Conservation (phyloP, 1,284 basidiomycete species). For the Apiotrichum domesticum region DNA sequence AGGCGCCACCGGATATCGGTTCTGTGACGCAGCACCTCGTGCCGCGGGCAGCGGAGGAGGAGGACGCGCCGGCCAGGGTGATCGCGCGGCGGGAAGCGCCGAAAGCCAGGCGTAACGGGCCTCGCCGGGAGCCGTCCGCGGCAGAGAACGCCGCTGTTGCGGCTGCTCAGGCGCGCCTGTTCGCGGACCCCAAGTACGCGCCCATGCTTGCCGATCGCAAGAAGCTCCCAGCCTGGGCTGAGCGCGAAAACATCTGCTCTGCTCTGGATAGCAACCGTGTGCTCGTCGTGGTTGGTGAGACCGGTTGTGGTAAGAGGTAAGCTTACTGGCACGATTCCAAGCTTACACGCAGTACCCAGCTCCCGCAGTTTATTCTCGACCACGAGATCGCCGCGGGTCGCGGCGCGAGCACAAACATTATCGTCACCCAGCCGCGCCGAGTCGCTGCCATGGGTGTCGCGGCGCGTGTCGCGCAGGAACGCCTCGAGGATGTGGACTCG, state of each 20-base stretch:
- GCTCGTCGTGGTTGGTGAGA: slow-evolving; percentile 75
- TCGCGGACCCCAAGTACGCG: slow-evolving; percentile 54
- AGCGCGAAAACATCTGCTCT: slow-evolving; percentile 59
- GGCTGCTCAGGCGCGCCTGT: slow-evolving; percentile 48
- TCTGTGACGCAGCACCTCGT: slow-evolving; percentile 60
- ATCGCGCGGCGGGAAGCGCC: slow-evolving; percentile 1
- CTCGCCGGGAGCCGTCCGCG: slow-evolving; percentile 51
- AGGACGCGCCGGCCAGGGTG: slow-evolving; percentile 10
- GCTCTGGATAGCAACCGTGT: slow-evolving; percentile 60
- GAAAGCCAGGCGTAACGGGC: background rate
- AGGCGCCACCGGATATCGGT: slow-evolving; percentile 64
- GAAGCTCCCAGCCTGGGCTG: slow-evolving; percentile 69
- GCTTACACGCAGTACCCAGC: slow-evolving; percentile 45
- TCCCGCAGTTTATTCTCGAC: slow-evolving; percentile 85
- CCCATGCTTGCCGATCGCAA: slow-evolving; percentile 57
- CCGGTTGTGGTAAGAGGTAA: slow-evolving; percentile 83
- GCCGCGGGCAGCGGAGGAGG: slow-evolving; percentile 43
- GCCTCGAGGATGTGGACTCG: slow-evolving; percentile 61
- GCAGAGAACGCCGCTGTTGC: slow-evolving; percentile 58
- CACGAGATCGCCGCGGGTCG: slow-evolving; percentile 59
- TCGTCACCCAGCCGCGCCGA: slow-evolving; percentile 85
- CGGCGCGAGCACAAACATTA: slow-evolving; percentile 68
- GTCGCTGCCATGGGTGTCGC: slow-evolving; percentile 87
- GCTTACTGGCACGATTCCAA: background rate
- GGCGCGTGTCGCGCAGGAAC: slow-evolving; percentile 76